Evolutionary conservation across 345 rosid species (phyloP), one percentile per base, ranked within the genome.

Genomic region (Camelina laxa): DNA sequence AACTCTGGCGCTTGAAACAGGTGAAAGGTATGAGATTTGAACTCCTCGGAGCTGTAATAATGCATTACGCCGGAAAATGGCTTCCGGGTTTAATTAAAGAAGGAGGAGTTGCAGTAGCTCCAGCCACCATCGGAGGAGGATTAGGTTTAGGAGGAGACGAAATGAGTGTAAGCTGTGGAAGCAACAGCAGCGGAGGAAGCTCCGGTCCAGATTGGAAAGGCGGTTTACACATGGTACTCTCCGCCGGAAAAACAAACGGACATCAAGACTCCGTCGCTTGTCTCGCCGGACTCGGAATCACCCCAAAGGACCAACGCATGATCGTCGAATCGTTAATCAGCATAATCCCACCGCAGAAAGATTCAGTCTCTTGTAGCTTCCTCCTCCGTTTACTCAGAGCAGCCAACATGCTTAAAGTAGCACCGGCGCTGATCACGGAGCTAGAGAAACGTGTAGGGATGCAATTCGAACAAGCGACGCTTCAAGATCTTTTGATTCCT

Each of bases 11-110:
- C 0, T 9, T 56, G 76, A 41, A 72, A 33, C 65, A 78, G 81
- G 81, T 92, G 33, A 95, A 95, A 78, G 99, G 97, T 14, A 95
- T 95, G 99, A 78, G 97, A 64, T 92, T 83, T 66, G 99, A 92
- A 44, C 77, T 89, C 72, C 83, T 95, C 55, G 99, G 99, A 35
- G 92, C 97, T 33, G 85, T 91, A 4, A 87, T 92, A 4, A 87
- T 86, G 90, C 97, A 89, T 56, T 95, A 92, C 74, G 89, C 94
- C 1, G 66, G 86, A 6, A 95, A 92, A 84, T 95, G 99, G 99
- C 96, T 95, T 44, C 87, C 91, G 0, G 89, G 92, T 57, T 69
- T 90, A 77, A 85, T 87, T 39, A 86, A 82, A 67, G 95, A 88
- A 13, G 84, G 92, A 73, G 60, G 69, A 65, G 60, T 71, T 44